Percentiles rank a stretch among this genome's conserved stretches.
These are phyloP conservation scores for Saksenaea oblongispora DNA, from an alignment of 371 early-diverging fungal genomes.

Conservation along the genomic window DNA sequence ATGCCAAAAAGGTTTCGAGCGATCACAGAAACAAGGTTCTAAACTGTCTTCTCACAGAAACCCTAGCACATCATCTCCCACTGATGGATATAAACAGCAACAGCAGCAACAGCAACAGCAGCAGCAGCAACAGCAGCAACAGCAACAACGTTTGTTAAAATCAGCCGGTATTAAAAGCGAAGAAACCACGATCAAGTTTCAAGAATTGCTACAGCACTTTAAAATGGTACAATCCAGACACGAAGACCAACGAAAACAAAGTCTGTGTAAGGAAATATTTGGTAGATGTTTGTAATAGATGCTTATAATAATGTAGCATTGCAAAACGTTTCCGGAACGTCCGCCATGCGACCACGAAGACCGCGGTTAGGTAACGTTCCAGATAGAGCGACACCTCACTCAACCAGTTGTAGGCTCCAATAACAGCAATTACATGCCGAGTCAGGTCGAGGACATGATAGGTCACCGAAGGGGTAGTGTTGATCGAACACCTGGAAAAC, in stretches of 20 bases:
- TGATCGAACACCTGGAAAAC: not conserved
- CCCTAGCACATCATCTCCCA: not conserved
- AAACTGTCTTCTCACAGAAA: not conserved
- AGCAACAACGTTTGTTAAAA: slow-evolving; percentile 3
- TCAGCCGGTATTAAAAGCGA: slow-evolving; percentile 8
- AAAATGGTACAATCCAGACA: slow-evolving; percentile 56
- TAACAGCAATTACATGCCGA: not conserved
- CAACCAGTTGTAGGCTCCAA: not conserved
- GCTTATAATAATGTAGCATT: not conserved
- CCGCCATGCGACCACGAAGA: not conserved
- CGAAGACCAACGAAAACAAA: slow-evolving; percentile 50
- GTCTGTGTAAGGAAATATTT: slow-evolving; percentile 7
- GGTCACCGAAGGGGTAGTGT: not conserved
- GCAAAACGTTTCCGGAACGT: not conserved
- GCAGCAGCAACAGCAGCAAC: slow-evolving; percentile 6
- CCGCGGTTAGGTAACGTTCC: not conserved
- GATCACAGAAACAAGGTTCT: not conserved
- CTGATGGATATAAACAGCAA: not conserved
- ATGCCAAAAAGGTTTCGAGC: slow-evolving; percentile 51
- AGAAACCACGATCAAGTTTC: slow-evolving; percentile 37
- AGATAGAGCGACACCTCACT: not conserved
- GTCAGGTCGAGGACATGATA: not conserved
- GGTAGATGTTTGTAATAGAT: not conserved
- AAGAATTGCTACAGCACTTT: slow-evolving; percentile 59
- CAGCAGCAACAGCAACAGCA: not conserved